A percentile compares a stretch with the other conserved stretches of the same genome.
Evolutionary conservation across 305 asterid genomes (phyloP).

Genomic region (Fraxinus platypoda): DNA sequence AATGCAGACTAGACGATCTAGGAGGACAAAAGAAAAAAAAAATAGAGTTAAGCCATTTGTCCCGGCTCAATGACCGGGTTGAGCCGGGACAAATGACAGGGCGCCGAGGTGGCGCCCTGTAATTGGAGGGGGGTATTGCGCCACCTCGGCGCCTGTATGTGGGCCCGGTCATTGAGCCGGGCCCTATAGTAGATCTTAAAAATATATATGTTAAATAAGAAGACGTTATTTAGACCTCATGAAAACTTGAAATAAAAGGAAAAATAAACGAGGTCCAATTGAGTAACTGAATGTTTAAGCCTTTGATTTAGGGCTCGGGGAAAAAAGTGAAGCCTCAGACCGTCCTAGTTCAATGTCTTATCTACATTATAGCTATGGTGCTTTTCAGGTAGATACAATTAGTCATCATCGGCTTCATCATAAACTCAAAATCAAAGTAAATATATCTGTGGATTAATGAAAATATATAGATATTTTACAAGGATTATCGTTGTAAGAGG

Average conservation of each 20-base stretch:
- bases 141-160: too few relatives aligned
- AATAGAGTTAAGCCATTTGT: too few relatives aligned
- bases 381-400: conserved; percentile 27
- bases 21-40: background rate
- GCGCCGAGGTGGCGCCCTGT: too few relatives aligned
- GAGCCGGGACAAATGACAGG: too few relatives aligned
- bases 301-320: background rate
- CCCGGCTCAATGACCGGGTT: too few relatives aligned
- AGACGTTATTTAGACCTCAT: background rate
- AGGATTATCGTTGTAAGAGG: background rate
- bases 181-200: too few relatives aligned
- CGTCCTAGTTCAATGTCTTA: conserved; percentile 59
- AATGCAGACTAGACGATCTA: background rate
- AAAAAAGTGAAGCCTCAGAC: conserved; percentile 49
- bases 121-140: too few relatives aligned
- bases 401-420: conserved; percentile 47
- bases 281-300: background rate
- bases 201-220: background rate
- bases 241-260: background rate
- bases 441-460: background rate
- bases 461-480: background rate
- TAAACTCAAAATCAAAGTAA: background rate
- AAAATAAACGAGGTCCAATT: background rate
- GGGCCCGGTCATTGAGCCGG: too few relatives aligned
- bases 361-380: conserved; percentile 26